A percentile compares a stretch with the other conserved stretches of the same genome.
Evolutionary conservation across 148 eudicot genomes (phyloP).

Genomic region (Selenicereus undatus): DNA sequence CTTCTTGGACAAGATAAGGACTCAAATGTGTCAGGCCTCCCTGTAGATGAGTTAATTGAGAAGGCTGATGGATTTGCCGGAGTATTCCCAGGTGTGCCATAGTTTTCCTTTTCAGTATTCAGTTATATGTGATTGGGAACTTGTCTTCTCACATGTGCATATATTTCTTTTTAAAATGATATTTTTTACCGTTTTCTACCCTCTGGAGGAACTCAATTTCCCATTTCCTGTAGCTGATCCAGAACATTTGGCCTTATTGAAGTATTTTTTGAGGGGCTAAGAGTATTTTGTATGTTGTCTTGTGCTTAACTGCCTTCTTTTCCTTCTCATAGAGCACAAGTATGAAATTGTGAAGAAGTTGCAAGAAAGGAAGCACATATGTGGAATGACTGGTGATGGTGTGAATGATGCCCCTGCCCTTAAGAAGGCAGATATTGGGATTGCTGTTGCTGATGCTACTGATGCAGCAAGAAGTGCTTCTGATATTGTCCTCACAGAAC

Average conservation of each 20-base stretch:
- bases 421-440: slow-evolving; percentile 7
- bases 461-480: slow-evolving; percentile 15
- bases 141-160: not conserved
- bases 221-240: not conserved
- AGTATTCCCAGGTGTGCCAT: slow-evolving; percentile 11
- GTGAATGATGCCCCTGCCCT: slow-evolving; percentile 7
- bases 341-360: slow-evolving; percentile 10
- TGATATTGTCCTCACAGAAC: slow-evolving; percentile 14
- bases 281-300: not conserved
- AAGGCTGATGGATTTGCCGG: slow-evolving; percentile 16
- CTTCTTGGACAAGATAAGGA: not conserved
- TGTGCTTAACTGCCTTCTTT: not conserved
- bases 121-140: not conserved
- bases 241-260: not conserved
- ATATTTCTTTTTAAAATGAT: not conserved
- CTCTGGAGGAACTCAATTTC: not conserved
- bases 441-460: slow-evolving; percentile 12
- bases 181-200: not conserved
- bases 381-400: slow-evolving; percentile 1
- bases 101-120: not conserved
- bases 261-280: not conserved
- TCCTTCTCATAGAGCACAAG: not conserved
- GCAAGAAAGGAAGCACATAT: slow-evolving; percentile 11
- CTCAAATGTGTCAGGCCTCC: not conserved
- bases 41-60: slow-evolving; percentile 9